Evolutionary conservation across 2,329 filamentous ascomycete species (phyloP).

Genomic region (Fusarium clavum): DNA sequence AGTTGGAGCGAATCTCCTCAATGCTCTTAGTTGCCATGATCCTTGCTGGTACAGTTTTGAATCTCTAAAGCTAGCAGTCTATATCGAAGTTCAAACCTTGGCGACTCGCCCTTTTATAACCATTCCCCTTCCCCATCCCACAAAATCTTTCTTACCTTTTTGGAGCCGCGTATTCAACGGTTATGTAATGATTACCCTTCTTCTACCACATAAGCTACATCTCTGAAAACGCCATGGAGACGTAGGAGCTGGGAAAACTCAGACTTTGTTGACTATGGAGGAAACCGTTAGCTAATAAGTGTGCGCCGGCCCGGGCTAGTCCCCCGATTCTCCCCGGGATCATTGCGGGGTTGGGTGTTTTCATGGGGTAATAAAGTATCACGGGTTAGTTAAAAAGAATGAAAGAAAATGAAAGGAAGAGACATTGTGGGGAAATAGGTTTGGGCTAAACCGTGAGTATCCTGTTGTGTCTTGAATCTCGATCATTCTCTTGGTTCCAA

Average conservation of each 20-base stretch:
- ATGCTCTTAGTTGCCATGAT: conserved; percentile 20
- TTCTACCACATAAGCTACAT: neutral
- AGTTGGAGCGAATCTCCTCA: conserved; percentile 15
- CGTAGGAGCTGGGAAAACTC: conserved; percentile 9
- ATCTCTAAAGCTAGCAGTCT: neutral
- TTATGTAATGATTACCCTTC: conserved; percentile 34
- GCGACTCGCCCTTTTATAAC: conserved; percentile 17
- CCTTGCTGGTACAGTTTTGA: neutral
- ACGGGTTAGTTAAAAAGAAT: conserved; percentile 10
- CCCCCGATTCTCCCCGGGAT: conserved; percentile 33
- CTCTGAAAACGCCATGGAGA: conserved; percentile 4
- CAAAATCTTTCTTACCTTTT: neutral
- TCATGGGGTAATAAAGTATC: conserved; percentile 33
- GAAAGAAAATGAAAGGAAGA: neutral
- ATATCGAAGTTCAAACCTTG: conserved; percentile 1
- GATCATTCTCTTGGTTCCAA: neutral
- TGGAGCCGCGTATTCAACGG: neutral
- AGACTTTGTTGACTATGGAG: neutral
- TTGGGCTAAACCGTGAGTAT: conserved; percentile 2
- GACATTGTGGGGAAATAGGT: neutral
- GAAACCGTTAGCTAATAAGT: conserved; percentile 37
- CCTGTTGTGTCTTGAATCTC: neutral
- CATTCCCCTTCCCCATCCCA: neutral
- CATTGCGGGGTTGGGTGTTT: conserved; percentile 37
- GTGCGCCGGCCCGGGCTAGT: conserved; percentile 24